Percentiles rank a stretch among this genome's conserved stretches.
Conservation (phyloP, 2,329 filamentous ascomycete genomes). For the Corynespora cassiicola region DNA sequence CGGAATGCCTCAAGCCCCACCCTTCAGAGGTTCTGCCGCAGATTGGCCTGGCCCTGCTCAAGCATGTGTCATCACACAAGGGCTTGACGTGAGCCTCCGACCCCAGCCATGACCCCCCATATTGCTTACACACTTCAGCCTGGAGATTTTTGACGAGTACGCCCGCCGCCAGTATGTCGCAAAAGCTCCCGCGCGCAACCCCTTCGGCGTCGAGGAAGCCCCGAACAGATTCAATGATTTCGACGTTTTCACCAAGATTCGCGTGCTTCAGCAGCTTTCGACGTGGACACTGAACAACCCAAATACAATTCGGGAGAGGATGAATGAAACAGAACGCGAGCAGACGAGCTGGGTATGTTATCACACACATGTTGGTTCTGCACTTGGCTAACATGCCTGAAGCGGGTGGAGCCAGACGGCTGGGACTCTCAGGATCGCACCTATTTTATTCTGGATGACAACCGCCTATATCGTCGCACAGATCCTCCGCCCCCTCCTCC, state of each 20-base stretch:
- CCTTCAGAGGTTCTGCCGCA: constrained; percentile 76
- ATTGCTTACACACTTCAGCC: constrained; percentile 58
- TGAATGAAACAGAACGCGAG: constrained; percentile 82
- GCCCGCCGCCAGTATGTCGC: constrained; percentile 84
- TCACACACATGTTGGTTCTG: neutral
- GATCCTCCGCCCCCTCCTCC: constrained; percentile 70
- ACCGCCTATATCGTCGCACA: constrained; percentile 87
- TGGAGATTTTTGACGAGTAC: constrained; percentile 91
- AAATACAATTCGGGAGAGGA: constrained; percentile 83
- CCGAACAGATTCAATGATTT: constrained; percentile 80
- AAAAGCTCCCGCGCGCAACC: constrained; percentile 81
- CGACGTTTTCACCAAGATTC: constrained; percentile 81
- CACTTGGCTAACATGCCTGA: constrained; percentile 24
- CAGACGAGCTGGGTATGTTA: constrained; percentile 80
- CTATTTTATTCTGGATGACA: constrained; percentile 93
- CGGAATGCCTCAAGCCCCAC: constrained; percentile 80
- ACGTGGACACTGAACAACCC: constrained; percentile 88
- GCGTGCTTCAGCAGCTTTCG: constrained; percentile 85
- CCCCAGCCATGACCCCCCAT: constrained; percentile 1
- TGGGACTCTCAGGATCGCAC: constrained; percentile 88
- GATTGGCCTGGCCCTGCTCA: constrained; percentile 85
- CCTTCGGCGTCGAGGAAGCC: constrained; percentile 79
- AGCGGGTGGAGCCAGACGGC: constrained; percentile 79
- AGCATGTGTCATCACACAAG: constrained; percentile 92
- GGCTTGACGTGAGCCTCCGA: constrained; percentile 77